These are phyloP conservation scores for Uronychia setigera DNA, from an alignment of 73 alveolate species.

Conservation along the genomic window DNA sequence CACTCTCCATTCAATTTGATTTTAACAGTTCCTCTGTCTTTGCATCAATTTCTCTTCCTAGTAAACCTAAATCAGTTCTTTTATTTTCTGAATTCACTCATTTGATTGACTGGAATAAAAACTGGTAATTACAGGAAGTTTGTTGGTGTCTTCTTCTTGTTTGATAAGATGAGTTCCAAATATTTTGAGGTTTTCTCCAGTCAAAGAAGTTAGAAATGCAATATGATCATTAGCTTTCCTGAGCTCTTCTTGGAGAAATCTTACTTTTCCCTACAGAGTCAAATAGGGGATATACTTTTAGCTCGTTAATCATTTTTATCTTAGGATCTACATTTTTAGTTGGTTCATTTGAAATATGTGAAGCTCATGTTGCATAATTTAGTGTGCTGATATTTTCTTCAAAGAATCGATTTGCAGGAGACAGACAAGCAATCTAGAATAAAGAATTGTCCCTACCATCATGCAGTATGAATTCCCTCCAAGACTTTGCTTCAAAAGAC, in stretches of 20 bases:
- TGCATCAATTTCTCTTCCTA: slow-evolving; percentile 18
- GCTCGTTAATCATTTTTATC: slow-evolving; percentile 59
- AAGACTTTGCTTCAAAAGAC: slow-evolving; percentile 86
- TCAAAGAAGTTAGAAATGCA: slow-evolving; percentile 30
- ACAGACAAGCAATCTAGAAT: slow-evolving; percentile 83
- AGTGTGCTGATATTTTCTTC: slow-evolving; percentile 92
- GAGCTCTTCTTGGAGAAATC: slow-evolving; percentile 41
- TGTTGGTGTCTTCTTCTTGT: not conserved
- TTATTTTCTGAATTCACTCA: slow-evolving; percentile 34
- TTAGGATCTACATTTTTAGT: slow-evolving; percentile 88
- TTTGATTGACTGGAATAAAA: not conserved
- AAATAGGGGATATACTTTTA: slow-evolving; percentile 29
- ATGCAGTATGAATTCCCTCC: slow-evolving; percentile 95
- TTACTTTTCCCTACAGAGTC: slow-evolving; percentile 9
- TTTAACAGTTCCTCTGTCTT: not conserved
- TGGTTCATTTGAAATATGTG: slow-evolving; percentile 87
- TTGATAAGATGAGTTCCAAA: slow-evolving; percentile 19
- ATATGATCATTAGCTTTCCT: slow-evolving; percentile 52
- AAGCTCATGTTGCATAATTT: slow-evolving; percentile 93
- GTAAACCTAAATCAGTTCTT: slow-evolving; percentile 22
- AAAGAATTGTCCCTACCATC: slow-evolving; percentile 66
- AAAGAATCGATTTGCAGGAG: slow-evolving; percentile 83
- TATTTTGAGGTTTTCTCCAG: slow-evolving; percentile 27
- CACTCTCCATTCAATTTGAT: not conserved
- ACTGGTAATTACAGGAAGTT: not conserved